These are phyloP conservation scores for Teratosphaeria destructans DNA, from an alignment of 2,329 filamentous ascomycete genomes.

Conservation along the genomic window DNA sequence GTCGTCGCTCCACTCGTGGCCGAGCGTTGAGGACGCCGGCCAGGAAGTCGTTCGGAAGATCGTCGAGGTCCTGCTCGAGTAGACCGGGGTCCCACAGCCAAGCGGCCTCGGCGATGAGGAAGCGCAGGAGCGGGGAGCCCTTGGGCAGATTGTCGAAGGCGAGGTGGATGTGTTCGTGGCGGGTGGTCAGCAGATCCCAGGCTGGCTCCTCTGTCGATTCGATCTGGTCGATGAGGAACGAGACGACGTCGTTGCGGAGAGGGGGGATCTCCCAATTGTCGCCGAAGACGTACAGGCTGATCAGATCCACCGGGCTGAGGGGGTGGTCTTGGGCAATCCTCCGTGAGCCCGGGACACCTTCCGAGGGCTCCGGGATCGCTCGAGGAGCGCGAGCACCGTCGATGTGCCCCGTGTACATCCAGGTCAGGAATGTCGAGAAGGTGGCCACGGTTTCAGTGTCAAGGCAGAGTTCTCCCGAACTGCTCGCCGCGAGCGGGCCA, in stretches of 20 bases:
- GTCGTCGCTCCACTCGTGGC: neutral
- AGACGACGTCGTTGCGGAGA: neutral
- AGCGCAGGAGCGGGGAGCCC: neutral
- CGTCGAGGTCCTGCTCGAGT: neutral
- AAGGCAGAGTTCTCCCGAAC: neutral
- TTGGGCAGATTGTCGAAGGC: neutral
- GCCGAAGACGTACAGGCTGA: neutral
- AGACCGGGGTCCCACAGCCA: neutral
- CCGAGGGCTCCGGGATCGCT: neutral
- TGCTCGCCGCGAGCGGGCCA: neutral
- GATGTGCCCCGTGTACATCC: neutral
- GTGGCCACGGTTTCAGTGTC: neutral
- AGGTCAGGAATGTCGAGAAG: neutral
- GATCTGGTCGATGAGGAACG: neutral
- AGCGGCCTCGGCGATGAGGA: neutral
- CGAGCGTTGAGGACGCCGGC: neutral
- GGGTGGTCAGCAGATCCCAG: neutral
- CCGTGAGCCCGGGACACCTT: neutral
- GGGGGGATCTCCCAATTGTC: neutral
- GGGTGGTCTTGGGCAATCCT: neutral
- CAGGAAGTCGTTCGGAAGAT: neutral
- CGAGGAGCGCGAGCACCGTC: neutral
- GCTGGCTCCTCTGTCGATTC: neutral
- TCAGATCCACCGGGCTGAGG: neutral
- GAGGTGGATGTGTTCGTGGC: neutral